Evolutionary conservation across 192 early-diverging fungal genomes (phyloP).

Genomic region (Linnemannia exigua): DNA sequence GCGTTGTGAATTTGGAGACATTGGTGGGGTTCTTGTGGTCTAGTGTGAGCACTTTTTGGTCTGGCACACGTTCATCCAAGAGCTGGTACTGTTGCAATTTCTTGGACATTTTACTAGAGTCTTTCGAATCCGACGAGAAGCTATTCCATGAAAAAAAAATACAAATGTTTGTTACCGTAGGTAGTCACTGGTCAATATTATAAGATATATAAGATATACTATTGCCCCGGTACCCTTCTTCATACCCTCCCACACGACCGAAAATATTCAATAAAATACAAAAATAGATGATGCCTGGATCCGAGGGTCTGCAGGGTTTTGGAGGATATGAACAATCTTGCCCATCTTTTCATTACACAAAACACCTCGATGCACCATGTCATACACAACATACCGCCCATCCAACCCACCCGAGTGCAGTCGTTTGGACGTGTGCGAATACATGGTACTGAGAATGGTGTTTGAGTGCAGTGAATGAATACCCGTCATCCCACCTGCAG

Average conservation of each 20-base stretch:
- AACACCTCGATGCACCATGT: neutral
- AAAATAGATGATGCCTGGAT: constrained; percentile 23
- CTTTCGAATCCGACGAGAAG: neutral
- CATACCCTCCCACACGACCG: no score
- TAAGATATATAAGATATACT: no score
- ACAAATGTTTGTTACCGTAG: neutral
- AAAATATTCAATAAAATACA: no score
- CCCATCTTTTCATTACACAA: constrained; percentile 5
- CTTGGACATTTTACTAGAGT: no score
- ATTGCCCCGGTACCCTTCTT: no score
- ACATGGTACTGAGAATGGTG: neutral
- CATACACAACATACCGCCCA: constrained; percentile 19
- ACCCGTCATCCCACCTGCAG: neutral
- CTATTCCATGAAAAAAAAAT: constrained; percentile 1
- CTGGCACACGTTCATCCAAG: constrained; percentile 26
- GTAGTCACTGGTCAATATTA: neutral
- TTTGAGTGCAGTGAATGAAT: constrained; percentile 19
- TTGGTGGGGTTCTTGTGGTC: neutral
- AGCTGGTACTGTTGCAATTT: constrained; percentile 3
- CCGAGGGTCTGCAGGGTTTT: constrained; percentile 34
- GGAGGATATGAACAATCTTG: constrained; percentile 10
- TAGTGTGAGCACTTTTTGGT: neutral
- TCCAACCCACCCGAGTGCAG: constrained; percentile 32
- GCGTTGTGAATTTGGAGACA: constrained; percentile 4
- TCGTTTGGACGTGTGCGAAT: constrained; percentile 19